Evolutionary conservation across 305 asterid genomes (phyloP).

Genomic region (Fraxinus platypoda): DNA sequence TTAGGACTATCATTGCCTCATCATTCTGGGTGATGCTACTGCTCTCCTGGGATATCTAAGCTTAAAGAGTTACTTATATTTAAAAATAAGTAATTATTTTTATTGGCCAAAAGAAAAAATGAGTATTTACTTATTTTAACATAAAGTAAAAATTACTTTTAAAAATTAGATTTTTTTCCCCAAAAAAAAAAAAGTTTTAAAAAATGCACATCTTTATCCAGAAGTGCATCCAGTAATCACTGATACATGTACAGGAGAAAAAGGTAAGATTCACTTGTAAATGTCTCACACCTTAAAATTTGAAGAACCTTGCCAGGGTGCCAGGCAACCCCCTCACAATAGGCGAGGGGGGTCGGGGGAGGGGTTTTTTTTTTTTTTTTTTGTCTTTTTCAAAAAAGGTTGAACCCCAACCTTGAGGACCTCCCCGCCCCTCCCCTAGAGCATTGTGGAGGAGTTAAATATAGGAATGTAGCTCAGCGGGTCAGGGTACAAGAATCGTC

Average conservation of each 20-base stretch:
- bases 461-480: no score
- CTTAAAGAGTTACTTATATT: neutral
- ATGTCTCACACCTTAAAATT: neutral
- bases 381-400: no score
- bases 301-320: no score
- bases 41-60: neutral
- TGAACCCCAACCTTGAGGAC: no score
- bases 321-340: no score
- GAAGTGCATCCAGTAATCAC: neutral
- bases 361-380: no score
- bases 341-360: no score
- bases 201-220: neutral
- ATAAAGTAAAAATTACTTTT: neutral
- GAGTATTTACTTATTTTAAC: neutral
- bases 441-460: no score
- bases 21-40: neutral
- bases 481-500: no score
- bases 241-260: neutral
- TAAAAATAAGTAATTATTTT: neutral
- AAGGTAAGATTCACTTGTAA: no score
- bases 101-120: neutral
- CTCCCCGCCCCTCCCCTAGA: no score
- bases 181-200: no score
- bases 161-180: neutral
- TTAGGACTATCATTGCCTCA: constrained; percentile 34